These are phyloP conservation scores for Phalaenopsis equestris DNA, from an alignment of 106 monocot species.

Conservation along the genomic window DNA sequence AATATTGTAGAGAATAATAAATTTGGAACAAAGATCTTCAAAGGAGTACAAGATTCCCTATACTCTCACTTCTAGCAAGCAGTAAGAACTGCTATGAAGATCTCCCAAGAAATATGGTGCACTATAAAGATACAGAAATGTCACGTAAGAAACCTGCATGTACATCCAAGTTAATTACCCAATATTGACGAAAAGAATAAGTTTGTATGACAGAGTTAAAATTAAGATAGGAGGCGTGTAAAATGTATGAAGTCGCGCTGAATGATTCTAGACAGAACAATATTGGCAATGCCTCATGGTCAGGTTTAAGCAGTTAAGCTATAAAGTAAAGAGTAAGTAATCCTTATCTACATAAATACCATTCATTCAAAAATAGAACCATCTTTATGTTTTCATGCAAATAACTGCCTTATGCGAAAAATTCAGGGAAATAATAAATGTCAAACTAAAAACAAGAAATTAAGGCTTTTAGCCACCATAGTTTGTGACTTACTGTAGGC, in stretches of 20 bases:
- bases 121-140: slow-evolving; percentile 2
- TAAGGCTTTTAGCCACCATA: neutral
- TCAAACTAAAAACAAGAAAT: neutral
- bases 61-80: neutral
- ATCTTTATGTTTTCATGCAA: neutral
- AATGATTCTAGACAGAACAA: neutral
- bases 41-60: neutral
- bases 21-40: neutral
- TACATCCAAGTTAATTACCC: neutral
- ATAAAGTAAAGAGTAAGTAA: neutral
- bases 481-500: neutral
- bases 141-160: neutral
- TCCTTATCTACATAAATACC: neutral
- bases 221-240: neutral
- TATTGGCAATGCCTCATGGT: neutral
- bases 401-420: neutral
- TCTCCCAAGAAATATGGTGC: slow-evolving; percentile 3
- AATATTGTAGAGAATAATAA: neutral
- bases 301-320: neutral
- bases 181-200: neutral
- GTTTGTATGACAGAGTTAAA: neutral
- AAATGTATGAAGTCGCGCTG: neutral
- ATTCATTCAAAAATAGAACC: neutral
- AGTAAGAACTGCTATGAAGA: neutral
- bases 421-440: neutral